Evolutionary conservation across 148 eudicot genomes (phyloP).

Genomic region (Limonium bicolor): DNA sequence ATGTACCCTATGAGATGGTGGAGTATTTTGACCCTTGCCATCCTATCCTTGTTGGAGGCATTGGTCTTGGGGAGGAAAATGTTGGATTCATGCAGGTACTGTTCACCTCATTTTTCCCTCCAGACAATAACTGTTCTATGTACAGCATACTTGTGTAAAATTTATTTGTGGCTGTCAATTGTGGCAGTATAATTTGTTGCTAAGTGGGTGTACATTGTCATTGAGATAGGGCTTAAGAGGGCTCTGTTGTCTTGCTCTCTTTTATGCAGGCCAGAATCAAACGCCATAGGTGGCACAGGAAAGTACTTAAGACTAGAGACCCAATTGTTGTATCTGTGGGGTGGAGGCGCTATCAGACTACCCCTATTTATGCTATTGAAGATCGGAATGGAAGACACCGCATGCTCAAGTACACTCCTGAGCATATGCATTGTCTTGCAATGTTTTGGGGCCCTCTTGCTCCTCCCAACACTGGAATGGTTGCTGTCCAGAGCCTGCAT

Average conservation of each 20-base stretch:
- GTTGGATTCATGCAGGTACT: slow-evolving; percentile 99
- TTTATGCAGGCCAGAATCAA: slow-evolving; percentile 55
- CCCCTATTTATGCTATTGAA: slow-evolving; percentile 85
- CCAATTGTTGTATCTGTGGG: slow-evolving; percentile 85
- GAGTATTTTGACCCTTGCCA: slow-evolving; percentile 89
- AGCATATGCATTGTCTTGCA: slow-evolving; percentile 96
- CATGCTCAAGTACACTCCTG: slow-evolving; percentile 97
- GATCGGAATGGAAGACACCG: slow-evolving; percentile 69
- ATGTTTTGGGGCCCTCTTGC: slow-evolving; percentile 99
- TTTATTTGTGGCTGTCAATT: too few species aligned
- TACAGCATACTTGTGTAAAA: too few species aligned
- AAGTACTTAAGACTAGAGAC: slow-evolving; percentile 82
- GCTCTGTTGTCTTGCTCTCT: slow-evolving; percentile 1
- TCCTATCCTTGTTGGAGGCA: slow-evolving; percentile 89
- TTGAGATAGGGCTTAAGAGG: neutral
- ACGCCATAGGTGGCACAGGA: slow-evolving; percentile 96
- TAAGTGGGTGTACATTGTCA: neutral
- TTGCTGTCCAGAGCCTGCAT: slow-evolving; percentile 73
- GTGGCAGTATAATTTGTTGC: neutral
- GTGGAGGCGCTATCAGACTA: slow-evolving; percentile 93
- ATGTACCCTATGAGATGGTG: slow-evolving; percentile 90
- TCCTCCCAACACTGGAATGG: slow-evolving; percentile 77
- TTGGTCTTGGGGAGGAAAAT: slow-evolving; percentile 76
- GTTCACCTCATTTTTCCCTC: too few species aligned
- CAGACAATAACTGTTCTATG: too few species aligned